These are phyloP conservation scores for Termitomyces sp. DNA, from an alignment of 768 basidiomycete genomes.

Conservation along the genomic window DNA sequence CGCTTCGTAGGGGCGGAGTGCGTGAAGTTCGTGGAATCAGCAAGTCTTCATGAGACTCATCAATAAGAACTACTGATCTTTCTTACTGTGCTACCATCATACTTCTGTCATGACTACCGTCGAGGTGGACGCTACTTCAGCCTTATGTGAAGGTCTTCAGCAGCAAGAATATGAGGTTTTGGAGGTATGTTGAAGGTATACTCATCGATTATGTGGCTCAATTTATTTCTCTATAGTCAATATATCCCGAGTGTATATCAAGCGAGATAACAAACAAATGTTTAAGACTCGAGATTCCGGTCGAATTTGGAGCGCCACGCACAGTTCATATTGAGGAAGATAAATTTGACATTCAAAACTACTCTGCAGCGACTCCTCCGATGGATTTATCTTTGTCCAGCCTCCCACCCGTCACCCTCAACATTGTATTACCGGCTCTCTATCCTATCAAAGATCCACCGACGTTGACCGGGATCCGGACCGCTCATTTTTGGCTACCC, in stretches of 20 bases:
- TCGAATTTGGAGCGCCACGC: conserved; percentile 48
- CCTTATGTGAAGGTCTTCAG: conserved; percentile 31
- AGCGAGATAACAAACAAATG: conserved; percentile 29
- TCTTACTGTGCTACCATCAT: not conserved
- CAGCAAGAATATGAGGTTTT: conserved; percentile 59
- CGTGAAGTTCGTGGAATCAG: not conserved
- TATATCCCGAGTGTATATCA: conserved; percentile 67
- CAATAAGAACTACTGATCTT: not conserved
- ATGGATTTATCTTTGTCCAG: conserved; percentile 34
- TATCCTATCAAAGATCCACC: conserved; percentile 58
- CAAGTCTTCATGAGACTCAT: not conserved
- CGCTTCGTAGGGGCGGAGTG: too few relatives aligned
- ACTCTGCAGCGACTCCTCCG: conserved; percentile 3
- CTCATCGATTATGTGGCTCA: not conserved
- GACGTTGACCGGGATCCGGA: conserved; percentile 44
- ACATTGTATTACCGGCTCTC: conserved; percentile 40
- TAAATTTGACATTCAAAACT: not conserved
- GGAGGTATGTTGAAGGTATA: conserved; percentile 33
- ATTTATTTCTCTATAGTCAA: conserved; percentile 42
- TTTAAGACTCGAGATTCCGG: conserved; percentile 57
- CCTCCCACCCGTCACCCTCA: conserved; percentile 61
- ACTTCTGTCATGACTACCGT: not conserved
- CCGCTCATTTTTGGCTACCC: conserved; percentile 57
- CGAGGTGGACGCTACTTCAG: conserved; percentile 6
- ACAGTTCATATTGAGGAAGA: conserved; percentile 23